phyloP scores from a whole-genome alignment of 441 rosid genomes.

The Erodium chrysanthum region DNA sequence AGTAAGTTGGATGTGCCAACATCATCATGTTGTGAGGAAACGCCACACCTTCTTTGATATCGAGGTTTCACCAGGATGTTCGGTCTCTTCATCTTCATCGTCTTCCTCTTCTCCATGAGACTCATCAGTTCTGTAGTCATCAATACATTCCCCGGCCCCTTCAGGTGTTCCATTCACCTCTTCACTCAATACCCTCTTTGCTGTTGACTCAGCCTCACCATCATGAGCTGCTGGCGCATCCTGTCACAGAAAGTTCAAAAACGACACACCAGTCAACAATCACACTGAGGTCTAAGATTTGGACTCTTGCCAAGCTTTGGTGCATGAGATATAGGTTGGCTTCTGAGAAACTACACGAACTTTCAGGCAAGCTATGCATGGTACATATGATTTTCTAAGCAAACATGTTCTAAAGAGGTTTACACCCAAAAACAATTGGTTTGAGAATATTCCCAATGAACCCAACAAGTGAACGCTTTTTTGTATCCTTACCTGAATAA shows the following conservation, averaged over 20 bases:
- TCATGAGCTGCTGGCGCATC: slow-evolving; percentile 29
- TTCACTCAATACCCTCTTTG: slow-evolving; percentile 50
- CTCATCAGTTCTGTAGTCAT: slow-evolving; percentile 26
- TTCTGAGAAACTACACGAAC: neutral
- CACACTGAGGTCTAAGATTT: neutral
- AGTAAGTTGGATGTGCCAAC: neutral
- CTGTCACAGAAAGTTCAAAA: slow-evolving; percentile 27
- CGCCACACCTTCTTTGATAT: slow-evolving; percentile 86
- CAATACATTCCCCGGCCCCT: slow-evolving; percentile 26
- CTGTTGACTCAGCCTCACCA: slow-evolving; percentile 33
- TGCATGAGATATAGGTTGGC: neutral
- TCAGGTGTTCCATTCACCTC: slow-evolving; percentile 65
- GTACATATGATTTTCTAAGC: neutral
- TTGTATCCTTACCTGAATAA: slow-evolving; percentile 39
- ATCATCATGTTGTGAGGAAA: slow-evolving; percentile 58
- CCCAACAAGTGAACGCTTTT: neutral
- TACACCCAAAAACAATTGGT: too few species aligned
- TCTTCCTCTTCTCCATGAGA: slow-evolving; percentile 31
- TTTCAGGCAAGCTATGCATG: neutral
- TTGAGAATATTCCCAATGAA: neutral
- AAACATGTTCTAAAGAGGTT: neutral
- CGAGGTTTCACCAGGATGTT: slow-evolving; percentile 76
- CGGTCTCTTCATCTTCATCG: slow-evolving; percentile 44
- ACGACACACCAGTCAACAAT: neutral
- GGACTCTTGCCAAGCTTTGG: too few species aligned